Percentiles rank a stretch among this genome's conserved stretches.
Evolutionary conservation across 2,329 filamentous ascomycete species (phyloP).

Genomic region (Venturia nashicola): DNA sequence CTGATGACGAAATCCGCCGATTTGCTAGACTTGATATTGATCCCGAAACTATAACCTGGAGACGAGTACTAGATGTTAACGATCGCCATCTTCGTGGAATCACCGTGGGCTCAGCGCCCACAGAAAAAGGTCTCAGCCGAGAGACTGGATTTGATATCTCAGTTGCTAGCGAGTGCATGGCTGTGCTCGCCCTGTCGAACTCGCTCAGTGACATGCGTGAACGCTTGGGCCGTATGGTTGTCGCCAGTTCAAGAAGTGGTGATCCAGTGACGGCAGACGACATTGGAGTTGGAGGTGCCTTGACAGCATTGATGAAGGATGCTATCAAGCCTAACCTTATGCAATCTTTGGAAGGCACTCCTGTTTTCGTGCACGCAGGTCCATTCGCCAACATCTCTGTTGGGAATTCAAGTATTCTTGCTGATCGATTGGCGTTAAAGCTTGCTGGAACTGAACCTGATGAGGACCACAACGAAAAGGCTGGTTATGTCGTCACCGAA

Average conservation of each 20-base stretch:
- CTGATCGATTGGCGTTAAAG: constrained; percentile 91
- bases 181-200: constrained; percentile 87
- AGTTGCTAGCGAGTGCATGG: constrained; percentile 96
- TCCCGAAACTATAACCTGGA: constrained; percentile 93
- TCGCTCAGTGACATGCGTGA: constrained; percentile 81
- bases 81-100: constrained; percentile 85
- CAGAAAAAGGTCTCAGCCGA: constrained; percentile 79
- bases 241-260: constrained; percentile 72
- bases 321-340: constrained; percentile 98
- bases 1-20: constrained; percentile 71
- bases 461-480: constrained; percentile 70
- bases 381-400: constrained; percentile 99
- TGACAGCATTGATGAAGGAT: constrained; percentile 93
- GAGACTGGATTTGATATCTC: constrained; percentile 96
- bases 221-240: constrained; percentile 87
- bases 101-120: constrained; percentile 76
- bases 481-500: constrained; percentile 90
- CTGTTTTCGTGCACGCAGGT: constrained; percentile 93
- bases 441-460: constrained; percentile 87
- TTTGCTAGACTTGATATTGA: constrained; percentile 97
- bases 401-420: constrained; percentile 87
- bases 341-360: constrained; percentile 95
- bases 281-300: constrained; percentile 79
- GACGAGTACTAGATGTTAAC: constrained; percentile 91
- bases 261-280: constrained; percentile 95